These are phyloP conservation scores for Mortierella polycephala DNA, from an alignment of 371 early-diverging fungal species.

Conservation along the genomic window DNA sequence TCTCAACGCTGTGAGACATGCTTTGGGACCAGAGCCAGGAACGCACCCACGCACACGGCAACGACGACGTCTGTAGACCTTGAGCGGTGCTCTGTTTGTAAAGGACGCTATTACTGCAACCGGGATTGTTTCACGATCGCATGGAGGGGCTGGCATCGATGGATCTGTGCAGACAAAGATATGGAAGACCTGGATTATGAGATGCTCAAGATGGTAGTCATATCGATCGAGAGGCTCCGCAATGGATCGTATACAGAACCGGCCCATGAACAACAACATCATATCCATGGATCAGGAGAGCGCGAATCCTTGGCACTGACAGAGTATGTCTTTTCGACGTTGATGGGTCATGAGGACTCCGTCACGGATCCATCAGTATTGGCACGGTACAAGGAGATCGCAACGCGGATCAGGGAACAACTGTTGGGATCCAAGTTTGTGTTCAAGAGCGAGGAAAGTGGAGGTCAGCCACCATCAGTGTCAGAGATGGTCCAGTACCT, in stretches of 20 bases:
- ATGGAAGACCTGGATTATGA: conserved; percentile 49
- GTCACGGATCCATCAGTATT: conserved; percentile 26
- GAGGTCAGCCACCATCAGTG: conserved; percentile 31
- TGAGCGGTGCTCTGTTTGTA: conserved; percentile 49
- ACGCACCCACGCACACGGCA: too few species aligned
- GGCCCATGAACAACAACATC: conserved; percentile 11
- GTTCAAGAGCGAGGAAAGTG: conserved; percentile 37
- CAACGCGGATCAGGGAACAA: conserved; percentile 28
- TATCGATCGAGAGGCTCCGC: conserved; percentile 43
- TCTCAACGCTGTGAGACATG: conserved; percentile 50
- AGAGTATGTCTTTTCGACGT: conserved; percentile 43
- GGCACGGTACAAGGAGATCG: conserved; percentile 35
- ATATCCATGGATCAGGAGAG: not conserved
- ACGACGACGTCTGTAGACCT: conserved; percentile 5
- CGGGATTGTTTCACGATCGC: conserved; percentile 39
- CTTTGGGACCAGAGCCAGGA: conserved; percentile 14
- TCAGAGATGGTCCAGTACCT: conserved; percentile 61
- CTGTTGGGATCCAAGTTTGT: conserved; percentile 29
- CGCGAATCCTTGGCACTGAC: conserved; percentile 30
- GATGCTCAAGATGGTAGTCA: conserved; percentile 53
- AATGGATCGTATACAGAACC: conserved; percentile 29
- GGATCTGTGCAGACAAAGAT: conserved; percentile 43
- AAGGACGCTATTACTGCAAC: conserved; percentile 47
- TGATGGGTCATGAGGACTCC: conserved; percentile 39
- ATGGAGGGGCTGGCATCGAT: conserved; percentile 52